These are phyloP conservation scores for Arachis monticola DNA, from an alignment of 331 rosid genomes.

Conservation along the genomic window DNA sequence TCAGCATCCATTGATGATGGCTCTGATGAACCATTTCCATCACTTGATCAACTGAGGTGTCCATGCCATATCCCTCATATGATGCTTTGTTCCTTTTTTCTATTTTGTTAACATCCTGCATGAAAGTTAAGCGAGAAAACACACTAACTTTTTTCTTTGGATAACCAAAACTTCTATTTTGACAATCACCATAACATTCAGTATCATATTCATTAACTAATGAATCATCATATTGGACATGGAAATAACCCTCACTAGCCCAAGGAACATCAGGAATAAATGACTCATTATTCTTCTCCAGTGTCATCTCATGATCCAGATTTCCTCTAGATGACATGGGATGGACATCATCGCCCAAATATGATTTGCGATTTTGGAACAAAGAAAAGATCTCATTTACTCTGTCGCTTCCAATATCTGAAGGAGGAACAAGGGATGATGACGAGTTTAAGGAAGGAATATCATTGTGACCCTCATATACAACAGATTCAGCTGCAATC, in stretches of 20 bases:
- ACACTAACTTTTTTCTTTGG: slow-evolving; percentile 52
- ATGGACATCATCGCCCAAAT: slow-evolving; percentile 35
- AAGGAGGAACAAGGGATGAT: slow-evolving; percentile 26
- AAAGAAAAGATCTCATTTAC: slow-evolving; percentile 40
- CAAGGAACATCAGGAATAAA: slow-evolving; percentile 25
- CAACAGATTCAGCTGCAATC: slow-evolving; percentile 31
- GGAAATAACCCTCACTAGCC: slow-evolving; percentile 32
- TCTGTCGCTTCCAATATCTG: slow-evolving; percentile 40
- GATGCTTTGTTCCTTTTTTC: slow-evolving; percentile 12
- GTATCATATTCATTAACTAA: slow-evolving; percentile 37
- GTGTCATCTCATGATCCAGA: slow-evolving; percentile 42
- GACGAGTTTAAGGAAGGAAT: slow-evolving; percentile 35
- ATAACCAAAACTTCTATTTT: slow-evolving; percentile 37
- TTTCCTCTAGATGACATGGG: slow-evolving; percentile 38
- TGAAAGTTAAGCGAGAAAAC: slow-evolving; percentile 65
- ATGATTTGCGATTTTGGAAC: slow-evolving; percentile 23
- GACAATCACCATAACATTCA: slow-evolving; percentile 41
- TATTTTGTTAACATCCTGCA: slow-evolving; percentile 37
- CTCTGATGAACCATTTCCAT: slow-evolving; percentile 52
- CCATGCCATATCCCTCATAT: slow-evolving; percentile 29
- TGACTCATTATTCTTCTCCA: slow-evolving; percentile 30
- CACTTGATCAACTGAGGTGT: slow-evolving; percentile 56
- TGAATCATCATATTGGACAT: slow-evolving; percentile 22
- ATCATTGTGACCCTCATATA: slow-evolving; percentile 18
- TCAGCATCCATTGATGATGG: slow-evolving; percentile 34